Base-by-base conservation (phyloP, 2,329 filamentous ascomycete species). In the Sclerotinia trifoliorum region DNA sequence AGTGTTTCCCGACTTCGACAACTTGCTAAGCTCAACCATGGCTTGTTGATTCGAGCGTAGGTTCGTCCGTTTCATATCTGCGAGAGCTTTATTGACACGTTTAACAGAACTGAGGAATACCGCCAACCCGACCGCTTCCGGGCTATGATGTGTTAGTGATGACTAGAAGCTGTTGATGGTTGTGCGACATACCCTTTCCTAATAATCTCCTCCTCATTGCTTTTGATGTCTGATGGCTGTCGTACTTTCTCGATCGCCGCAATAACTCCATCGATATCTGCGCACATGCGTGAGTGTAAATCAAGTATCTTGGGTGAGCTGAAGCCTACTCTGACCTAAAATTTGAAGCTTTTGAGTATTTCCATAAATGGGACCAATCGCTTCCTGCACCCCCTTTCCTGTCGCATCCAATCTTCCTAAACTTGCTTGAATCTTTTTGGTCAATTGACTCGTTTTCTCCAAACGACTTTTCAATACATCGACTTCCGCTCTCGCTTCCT, bases 391-490 rank as follows among this genome's bases (percentile, higher is more conserved):
- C 70, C 91, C 94, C 80, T 93, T 93, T 24, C 94, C 95, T 65
- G 92, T 96, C 49, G 90, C 88, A 75, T 98, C 93, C 46, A 99
- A 84, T 67, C 94, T 87, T 49, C 88, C 86, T 73, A 97, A 85
- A 64, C 92, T 96, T 39, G 91, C 90, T 79, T 96, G 91, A 67
- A 99, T 97, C 83, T 96, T 97, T 82, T 95, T 97, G 44, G 93
- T 97, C 78, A 98, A 85, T 77, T 93, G 88, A 70, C 93, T 90
- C 74, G 96, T 96, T 85, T 97, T 98, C 75, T 96, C 93, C 71
- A 98, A 87, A 51, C 88, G 84, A 66, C 88, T 90, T 74, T 89
- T 90, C 60, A 91, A 81, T 42, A 90, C 88, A 73, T 91, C 88
- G 66, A 91, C 88, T 78, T 90, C 88, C 57, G 88, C 88, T 68